Conservation (phyloP, 352 stramenopile genomes). For the Globisporangium perplexum region DNA sequence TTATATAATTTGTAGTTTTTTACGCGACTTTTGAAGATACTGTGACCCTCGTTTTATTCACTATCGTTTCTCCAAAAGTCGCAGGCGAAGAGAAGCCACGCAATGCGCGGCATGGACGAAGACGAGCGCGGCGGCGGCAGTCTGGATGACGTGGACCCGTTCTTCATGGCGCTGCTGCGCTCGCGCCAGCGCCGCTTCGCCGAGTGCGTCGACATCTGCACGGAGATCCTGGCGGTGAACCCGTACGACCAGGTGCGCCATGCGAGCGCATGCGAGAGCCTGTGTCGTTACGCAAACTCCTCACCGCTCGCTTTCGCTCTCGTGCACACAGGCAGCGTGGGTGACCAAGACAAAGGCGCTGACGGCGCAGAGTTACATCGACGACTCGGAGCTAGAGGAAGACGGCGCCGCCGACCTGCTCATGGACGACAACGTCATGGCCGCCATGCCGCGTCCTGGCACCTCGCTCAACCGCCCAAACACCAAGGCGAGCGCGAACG, state of each 20-base stretch:
- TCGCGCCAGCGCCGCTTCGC: constrained; percentile 69
- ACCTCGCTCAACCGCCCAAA: constrained; percentile 88
- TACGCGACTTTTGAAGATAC: too few relatives aligned
- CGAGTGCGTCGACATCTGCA: constrained; percentile 83
- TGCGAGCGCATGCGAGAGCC: background rate
- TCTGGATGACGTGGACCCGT: constrained; percentile 81
- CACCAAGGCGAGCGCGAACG: constrained; percentile 29
- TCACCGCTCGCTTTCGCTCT: background rate
- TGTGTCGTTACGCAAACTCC: background rate
- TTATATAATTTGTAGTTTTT: too few relatives aligned
- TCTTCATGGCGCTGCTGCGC: constrained; percentile 83
- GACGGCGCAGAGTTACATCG: constrained; percentile 86
- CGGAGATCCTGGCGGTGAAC: constrained; percentile 75
- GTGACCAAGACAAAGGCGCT: constrained; percentile 88
- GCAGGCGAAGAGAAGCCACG: background rate
- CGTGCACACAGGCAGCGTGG: constrained; percentile 65
- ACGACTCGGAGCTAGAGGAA: constrained; percentile 91
- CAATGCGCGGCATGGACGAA: constrained; percentile 3
- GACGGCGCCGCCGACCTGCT: constrained; percentile 88
- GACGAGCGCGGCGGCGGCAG: constrained; percentile 21
- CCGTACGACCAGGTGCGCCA: constrained; percentile 69
- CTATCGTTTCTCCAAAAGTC: background rate
- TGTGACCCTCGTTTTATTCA: too few relatives aligned
- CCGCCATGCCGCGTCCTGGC: constrained; percentile 78
- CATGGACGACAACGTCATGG: constrained; percentile 92